Percentiles rank a stretch among this genome's conserved stretches.
Conservation (phyloP, 1,284 basidiomycete species). For the Lentinus polychrous region DNA sequence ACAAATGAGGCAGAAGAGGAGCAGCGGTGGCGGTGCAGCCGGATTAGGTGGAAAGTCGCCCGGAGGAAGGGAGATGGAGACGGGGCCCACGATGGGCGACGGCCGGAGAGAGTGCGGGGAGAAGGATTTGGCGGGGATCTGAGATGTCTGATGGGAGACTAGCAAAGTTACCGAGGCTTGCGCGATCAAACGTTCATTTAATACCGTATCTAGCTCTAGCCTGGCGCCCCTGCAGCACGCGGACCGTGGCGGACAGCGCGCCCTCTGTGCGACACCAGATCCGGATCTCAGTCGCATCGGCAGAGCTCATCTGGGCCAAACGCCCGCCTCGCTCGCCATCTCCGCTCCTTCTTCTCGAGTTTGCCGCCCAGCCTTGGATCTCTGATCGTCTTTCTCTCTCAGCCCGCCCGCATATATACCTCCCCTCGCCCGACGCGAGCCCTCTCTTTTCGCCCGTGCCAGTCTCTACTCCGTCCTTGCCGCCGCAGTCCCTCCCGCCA, state of each 20-base stretch:
- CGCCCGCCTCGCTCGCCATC: constrained; percentile 10
- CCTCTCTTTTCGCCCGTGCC: constrained; percentile 30
- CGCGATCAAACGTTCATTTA: constrained; percentile 6
- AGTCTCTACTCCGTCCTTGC: constrained; percentile 32
- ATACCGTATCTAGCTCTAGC: background rate
- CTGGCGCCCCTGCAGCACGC: constrained; percentile 1
- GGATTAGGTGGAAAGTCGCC: background rate
- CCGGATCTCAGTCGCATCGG: background rate
- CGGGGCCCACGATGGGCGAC: background rate
- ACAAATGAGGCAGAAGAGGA: background rate
- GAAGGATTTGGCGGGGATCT: constrained; percentile 1
- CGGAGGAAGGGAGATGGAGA: background rate
- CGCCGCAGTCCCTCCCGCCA: constrained; percentile 31
- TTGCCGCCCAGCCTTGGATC: constrained; percentile 19
- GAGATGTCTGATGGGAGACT: constrained; percentile 5
- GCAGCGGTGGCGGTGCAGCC: background rate
- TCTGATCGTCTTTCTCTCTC: constrained; percentile 31
- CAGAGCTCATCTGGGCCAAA: no score
- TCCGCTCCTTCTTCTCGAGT: constrained; percentile 11
- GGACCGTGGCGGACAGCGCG: background rate
- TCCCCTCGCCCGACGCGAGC: constrained; percentile 15
- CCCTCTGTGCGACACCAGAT: background rate
- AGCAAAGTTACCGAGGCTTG: constrained; percentile 5
- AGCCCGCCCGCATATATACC: constrained; percentile 33
- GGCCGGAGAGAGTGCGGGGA: background rate